Base-by-base conservation (phyloP, 2,329 filamentous ascomycete species). In the Calonectria montana region DNA sequence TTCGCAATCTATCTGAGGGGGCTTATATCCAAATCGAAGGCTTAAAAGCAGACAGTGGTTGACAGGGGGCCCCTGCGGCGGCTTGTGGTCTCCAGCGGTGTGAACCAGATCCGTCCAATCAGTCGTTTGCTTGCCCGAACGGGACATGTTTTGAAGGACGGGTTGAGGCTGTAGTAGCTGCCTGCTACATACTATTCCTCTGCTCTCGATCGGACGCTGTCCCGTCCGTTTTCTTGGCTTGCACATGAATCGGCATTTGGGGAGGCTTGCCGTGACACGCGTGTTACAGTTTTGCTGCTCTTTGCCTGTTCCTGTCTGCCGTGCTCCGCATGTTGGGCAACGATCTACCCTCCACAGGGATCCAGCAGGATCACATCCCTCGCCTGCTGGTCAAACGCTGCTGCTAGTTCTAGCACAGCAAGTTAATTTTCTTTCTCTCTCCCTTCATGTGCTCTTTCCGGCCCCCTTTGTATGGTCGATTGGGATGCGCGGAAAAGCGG, bases 1-100 rank as follows among this genome's bases (percentile, higher is more conserved):
- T 35, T 45, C 13, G 35, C 53, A 70, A 66, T 70, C 62, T 66
- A 66, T 53, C 62, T 37, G 68, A 66, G 59, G 61, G 29, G 21
- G 21, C 27, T 29, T n/a, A 47, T 13, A 45, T 23, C 27, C n/a
- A 21, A 62, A 65, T 48, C 45, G 50, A 35, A 65, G 39, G 50
- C 29, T 31, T 50, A 57, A 15, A 43, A 57, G 35, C 31, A 59
- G 37, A 39, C n/a, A 8, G 31, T 15, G 16, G 35, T 39, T n/a
- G 53, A 59, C 67, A 65, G 31, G 67, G 67, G 67, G 9, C 29
- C 67, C 67, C 50, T 69, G 67, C 43, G 43, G 9, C 18, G 29
- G 31, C 35, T 59, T n/a, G n/a, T n/a, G 53, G 13, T n/a, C 13
- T 39, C 21, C 47, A 50, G 47, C 29, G 63, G 47, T 29, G 27